Evolutionary conservation across 2,329 filamentous ascomycete species (phyloP).

Genomic region (Curvularia hawaiiensis): DNA sequence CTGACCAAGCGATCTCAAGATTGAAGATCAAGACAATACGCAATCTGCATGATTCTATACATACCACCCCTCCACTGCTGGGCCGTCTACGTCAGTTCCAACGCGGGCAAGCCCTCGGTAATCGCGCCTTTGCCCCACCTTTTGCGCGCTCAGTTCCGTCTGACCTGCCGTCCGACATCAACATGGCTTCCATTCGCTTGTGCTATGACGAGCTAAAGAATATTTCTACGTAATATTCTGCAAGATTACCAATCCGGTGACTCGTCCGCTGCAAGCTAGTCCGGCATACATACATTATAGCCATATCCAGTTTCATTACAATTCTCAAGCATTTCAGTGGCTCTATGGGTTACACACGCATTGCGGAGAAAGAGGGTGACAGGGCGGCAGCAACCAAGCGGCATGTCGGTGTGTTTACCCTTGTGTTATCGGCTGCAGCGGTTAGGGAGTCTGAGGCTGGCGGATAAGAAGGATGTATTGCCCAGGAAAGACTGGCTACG

Average conservation of each 20-base stretch:
- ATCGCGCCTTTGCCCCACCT: slow-evolving; percentile 18
- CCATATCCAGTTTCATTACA: slow-evolving; percentile 1
- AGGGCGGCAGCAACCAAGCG: not conserved
- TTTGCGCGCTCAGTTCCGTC: slow-evolving; percentile 27
- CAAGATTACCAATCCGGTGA: not conserved
- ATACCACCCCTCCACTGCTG: not conserved
- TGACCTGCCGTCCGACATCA: slow-evolving; percentile 5
- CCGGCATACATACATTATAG: not conserved
- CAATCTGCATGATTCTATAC: not conserved
- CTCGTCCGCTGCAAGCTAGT: slow-evolving; percentile 8
- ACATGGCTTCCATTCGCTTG: slow-evolving; percentile 7
- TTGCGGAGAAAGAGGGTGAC: not conserved
- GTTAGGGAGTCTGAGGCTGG: not conserved
- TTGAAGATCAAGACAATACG: not conserved
- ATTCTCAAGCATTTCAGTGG: slow-evolving; percentile 3
- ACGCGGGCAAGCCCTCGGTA: slow-evolving; percentile 4
- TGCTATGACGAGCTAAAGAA: not conserved
- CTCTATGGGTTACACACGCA: not conserved
- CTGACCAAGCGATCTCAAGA: not conserved
- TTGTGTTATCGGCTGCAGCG: not conserved
- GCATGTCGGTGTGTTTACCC: not conserved
- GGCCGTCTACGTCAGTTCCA: not conserved
- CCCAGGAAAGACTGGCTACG: not conserved
- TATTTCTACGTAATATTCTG: not conserved
- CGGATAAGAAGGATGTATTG: slow-evolving; percentile 3